Evolutionary conservation across 768 basidiomycete genomes (phyloP), one percentile per base, ranked within the genome.

Genomic region (Tulasnella sp.): DNA sequence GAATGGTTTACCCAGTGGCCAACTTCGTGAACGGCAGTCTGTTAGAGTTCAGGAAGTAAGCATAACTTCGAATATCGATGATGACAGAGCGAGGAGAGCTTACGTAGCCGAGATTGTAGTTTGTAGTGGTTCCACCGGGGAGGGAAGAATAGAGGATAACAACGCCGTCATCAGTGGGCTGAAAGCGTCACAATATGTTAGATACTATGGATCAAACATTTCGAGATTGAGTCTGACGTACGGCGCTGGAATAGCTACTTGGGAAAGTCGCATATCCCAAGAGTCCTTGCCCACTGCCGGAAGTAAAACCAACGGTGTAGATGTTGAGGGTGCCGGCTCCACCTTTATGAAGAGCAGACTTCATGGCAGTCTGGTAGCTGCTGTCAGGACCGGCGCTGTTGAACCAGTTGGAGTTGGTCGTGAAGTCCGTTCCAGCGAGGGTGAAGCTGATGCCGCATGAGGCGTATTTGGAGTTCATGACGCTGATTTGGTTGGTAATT

Each of bases 231-330:
- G 2, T 17, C 17, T 19, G 63, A 62, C 69, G 2, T 35, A 70
- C 69, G 19, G 29, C 39, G n/a, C 41, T 42, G 17, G 4, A 17
- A n/a, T 52, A 70, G 40, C 76, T 73, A 22, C 69, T 77, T 3
- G 81, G 83, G 75, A 81, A 82, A 4, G 82, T 81, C 16, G 81
- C 72, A 71, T 80, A 81, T 9, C 82, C 82, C 4, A 81, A 77
- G 9, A 80, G 75, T 14, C 78, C 77, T 39, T 16, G 39, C 78
- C 78, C 81, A 79, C 14, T 26, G 32, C 74, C 74, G n/a, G 44
- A 71, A 41, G 3, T 62, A 65, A 66, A 75, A 17, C 75, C 73
- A 12, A 72, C 66, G 11, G 81, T 80, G 76, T 81, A 83, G 41
- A 83, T 74, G 72, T 83, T 83, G 63, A 84, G 76, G 8, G 69